These are phyloP conservation scores for Chlorella sp. DNA, from an alignment of 139 green algal genomes.

Conservation along the genomic window DNA sequence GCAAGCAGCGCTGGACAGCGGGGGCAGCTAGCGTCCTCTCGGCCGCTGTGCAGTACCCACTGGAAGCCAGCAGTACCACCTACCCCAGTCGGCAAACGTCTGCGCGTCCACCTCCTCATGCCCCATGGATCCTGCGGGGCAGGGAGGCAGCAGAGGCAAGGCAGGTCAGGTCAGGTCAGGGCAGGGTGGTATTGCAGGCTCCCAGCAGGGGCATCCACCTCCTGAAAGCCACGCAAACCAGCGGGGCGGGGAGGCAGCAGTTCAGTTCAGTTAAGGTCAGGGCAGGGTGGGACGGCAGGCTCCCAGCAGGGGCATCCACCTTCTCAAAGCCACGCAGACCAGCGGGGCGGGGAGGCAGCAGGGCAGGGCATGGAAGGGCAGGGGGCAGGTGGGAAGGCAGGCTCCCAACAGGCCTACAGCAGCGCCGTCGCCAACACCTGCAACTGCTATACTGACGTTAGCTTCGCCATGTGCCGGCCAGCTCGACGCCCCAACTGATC, in stretches of 20 bases:
- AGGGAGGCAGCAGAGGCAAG: background rate
- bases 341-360: no score
- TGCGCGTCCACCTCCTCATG: slow-evolving; percentile 70
- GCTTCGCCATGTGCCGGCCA: no score
- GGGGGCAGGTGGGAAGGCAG: no score
- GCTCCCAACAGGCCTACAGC: background rate
- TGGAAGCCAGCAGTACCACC: background rate
- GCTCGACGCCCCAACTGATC: background rate
- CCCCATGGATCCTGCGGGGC: slow-evolving; percentile 51
- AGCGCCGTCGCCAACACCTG: background rate
- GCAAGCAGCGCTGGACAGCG: background rate
- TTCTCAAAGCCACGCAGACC: no score
- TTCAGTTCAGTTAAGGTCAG: background rate
- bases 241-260: background rate
- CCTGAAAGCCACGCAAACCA: slow-evolving; percentile 69
- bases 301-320: no score
- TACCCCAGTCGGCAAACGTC: slow-evolving; percentile 74
- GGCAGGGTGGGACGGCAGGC: no score
- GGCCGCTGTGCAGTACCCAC: no score
- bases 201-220: slow-evolving; percentile 52
- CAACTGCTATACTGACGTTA: background rate
- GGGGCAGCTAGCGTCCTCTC: no score
- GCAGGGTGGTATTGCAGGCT: no score
- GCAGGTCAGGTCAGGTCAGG: no score
- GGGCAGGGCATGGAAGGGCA: background rate